Evolutionary conservation across 148 eudicot genomes (phyloP), one percentile per base, ranked within the genome.

Genomic region (Salicornia ramosissima): DNA sequence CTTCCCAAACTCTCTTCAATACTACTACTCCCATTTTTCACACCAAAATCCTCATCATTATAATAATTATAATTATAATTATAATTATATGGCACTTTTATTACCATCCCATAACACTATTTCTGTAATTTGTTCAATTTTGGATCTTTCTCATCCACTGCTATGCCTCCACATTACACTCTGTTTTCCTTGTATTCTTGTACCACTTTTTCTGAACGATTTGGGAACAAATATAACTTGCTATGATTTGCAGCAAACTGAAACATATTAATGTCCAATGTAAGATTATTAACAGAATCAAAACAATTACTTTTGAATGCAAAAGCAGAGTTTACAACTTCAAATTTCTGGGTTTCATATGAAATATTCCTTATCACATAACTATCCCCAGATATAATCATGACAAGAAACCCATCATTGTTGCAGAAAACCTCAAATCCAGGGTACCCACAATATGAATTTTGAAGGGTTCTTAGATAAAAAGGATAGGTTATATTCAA

Each of bases 321-420:
- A 47, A 78, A 60, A 14, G 75, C 71, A 5, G 87, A 60, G 42
- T 87, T 77, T 2, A 53, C 30, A 7, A 84, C 68, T 24, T 69
- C 80, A 19, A 88, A 10, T 6, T 71, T 69, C 10, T 67, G 24
- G 39, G 29, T 21, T 3, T 50, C 57, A 50, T 67, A 67, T 18
- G 57, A 67, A 18, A 67, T 50, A 31, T 50, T 28, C 57, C n/a
- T 67, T 52, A 67, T 67, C 28, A 67, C 57, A 50, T 49, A 67
- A 31, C 2, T 33, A 19, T 11, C 42, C 15, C 70, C 70, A 19
- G 70, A 30, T 67, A 67, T 15, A 28, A 40, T 1, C 59, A 25
- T 26, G 5, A 28, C 16, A 45, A 26, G 5, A 36, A 36, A 36
- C 5, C 40, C 8, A 3, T 36, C 40, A 8, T 3, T 3, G 8